A percentile compares a stretch with the other conserved stretches of the same genome.
Conservation (phyloP, 495 filamentous ascomycete species). For the Chaetomium tenue region DNA sequence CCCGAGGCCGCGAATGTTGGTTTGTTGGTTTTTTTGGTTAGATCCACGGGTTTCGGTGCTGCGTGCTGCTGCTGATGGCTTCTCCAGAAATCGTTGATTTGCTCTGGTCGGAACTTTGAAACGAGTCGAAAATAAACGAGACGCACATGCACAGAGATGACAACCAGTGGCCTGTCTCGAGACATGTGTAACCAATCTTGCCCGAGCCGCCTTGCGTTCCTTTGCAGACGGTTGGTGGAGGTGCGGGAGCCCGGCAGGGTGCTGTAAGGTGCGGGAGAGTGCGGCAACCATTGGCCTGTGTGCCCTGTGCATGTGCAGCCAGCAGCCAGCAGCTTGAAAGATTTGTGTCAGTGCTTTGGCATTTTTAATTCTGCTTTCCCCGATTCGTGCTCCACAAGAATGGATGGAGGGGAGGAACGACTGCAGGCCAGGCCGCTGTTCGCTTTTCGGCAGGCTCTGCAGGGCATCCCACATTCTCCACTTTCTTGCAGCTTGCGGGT, state of each 20-base stretch:
- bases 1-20: no score
- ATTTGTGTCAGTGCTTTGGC: no score
- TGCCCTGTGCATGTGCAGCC: background rate
- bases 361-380: background rate
- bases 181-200: conserved; percentile 21
- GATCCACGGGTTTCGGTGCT: background rate
- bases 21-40: no score
- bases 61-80: background rate
- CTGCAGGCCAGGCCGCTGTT: background rate
- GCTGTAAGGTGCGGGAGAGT: background rate
- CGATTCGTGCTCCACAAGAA: background rate
- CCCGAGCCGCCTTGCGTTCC: conserved; percentile 13
- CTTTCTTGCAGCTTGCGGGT: conserved; percentile 3
- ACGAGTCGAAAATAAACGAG: background rate
- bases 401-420: no score
- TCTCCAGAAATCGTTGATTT: background rate
- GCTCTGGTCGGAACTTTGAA: conserved; percentile 4
- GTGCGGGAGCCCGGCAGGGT: background rate
- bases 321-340: background rate
- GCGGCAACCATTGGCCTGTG: conserved; percentile 1
- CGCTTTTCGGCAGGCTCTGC: conserved; percentile 4
- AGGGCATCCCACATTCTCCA: background rate
- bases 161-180: no score
- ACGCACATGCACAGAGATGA: background rate
- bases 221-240: background rate